Conservation (phyloP, 2,329 filamentous ascomycete genomes). For the Fusarium tuaranense region DNA sequence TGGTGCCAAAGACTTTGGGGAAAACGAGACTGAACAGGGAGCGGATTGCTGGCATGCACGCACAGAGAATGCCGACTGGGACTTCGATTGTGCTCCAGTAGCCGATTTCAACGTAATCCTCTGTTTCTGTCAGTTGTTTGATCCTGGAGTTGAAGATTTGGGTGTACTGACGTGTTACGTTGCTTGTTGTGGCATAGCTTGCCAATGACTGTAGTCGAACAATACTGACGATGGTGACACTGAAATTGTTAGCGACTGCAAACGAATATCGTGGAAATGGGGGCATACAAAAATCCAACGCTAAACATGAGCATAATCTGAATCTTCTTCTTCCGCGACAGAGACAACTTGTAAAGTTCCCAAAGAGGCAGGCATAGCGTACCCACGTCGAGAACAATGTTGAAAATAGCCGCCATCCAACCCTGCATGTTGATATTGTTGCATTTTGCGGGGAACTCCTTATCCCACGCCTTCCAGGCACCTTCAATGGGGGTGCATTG, state of each 20-base stretch:
- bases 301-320: constrained; percentile 31
- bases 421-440: constrained; percentile 59
- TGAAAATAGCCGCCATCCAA: constrained; percentile 62
- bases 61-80: constrained; percentile 46
- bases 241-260: background rate
- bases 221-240: constrained; percentile 18
- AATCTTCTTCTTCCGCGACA: constrained; percentile 18
- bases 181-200: constrained; percentile 21
- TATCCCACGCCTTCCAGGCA: constrained; percentile 63
- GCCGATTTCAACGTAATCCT: constrained; percentile 41
- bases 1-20: constrained; percentile 29
- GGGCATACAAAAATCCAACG: constrained; percentile 14
- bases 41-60: constrained; percentile 44
- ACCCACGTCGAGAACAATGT: constrained; percentile 59
- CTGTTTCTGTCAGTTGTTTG: constrained; percentile 7
- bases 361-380: background rate
- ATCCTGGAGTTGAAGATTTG: accelerated
- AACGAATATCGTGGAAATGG: too few species aligned
- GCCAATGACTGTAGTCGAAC: constrained; percentile 16
- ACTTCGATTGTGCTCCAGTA: constrained; percentile 48
- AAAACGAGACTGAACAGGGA: constrained; percentile 30
- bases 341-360: constrained; percentile 11
- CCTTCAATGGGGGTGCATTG: constrained; percentile 60
- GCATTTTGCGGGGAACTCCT: constrained; percentile 57
- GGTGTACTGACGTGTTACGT: constrained; percentile 17